Evolutionary conservation across 2,329 filamentous ascomycete species (phyloP).

Genomic region (Colletotrichum agaves): DNA sequence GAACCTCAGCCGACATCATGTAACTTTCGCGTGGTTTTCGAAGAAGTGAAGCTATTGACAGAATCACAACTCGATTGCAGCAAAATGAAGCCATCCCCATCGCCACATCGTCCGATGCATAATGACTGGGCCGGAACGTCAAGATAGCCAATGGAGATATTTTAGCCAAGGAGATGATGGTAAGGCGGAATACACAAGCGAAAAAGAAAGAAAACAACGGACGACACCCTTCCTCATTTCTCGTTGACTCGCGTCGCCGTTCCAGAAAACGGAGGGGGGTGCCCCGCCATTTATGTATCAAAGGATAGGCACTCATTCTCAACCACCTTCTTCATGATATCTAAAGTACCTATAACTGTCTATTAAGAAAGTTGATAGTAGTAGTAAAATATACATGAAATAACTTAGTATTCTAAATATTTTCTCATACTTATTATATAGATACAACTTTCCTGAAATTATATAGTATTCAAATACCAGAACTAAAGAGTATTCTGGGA

Average conservation of each 20-base stretch:
- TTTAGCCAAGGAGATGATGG: neutral
- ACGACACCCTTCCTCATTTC: constrained; percentile 2
- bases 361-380: no score
- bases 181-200: neutral
- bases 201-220: neutral
- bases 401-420: no score
- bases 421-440: no score
- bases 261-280: constrained; percentile 36
- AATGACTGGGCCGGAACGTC: neutral
- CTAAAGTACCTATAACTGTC: no score
- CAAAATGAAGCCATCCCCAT: neutral
- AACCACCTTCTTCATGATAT: no score
- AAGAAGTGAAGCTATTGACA: neutral
- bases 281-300: no score
- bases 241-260: constrained; percentile 33
- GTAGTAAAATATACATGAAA: no score
- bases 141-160: neutral
- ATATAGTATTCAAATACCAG: no score
- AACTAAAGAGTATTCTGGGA: no score
- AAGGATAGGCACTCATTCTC: no score
- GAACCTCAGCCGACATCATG: neutral
- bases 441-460: no score
- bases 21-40: neutral
- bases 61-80: constrained; percentile 3
- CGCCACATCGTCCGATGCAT: neutral